phyloP scores from a whole-genome alignment of 768 basidiomycete genomes.

The Tulasnella sp. region DNA sequence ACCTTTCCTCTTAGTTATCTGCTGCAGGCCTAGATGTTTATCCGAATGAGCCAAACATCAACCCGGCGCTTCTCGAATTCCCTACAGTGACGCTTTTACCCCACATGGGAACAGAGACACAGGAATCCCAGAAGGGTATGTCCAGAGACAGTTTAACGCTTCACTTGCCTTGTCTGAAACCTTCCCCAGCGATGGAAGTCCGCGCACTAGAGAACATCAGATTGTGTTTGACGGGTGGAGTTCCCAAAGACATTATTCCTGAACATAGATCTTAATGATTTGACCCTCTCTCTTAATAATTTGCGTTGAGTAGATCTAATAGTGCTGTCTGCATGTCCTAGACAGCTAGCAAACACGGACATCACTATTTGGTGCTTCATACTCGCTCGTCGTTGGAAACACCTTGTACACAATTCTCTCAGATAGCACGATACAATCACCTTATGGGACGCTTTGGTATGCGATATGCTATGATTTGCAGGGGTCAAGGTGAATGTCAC shows the following conservation, averaged over 20 bases:
- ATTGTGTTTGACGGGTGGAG: slow-evolving; percentile 53
- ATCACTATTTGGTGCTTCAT: neutral
- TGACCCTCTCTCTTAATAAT: neutral
- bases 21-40: slow-evolving; percentile 79
- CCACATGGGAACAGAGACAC: slow-evolving; percentile 83
- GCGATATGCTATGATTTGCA: too few species aligned
- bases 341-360: neutral
- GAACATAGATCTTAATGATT: slow-evolving; percentile 29
- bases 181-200: slow-evolving; percentile 51
- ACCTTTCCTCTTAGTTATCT: slow-evolving; percentile 41
- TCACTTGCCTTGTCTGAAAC: neutral
- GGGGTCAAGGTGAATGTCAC: too few species aligned
- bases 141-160: neutral
- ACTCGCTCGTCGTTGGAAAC: neutral
- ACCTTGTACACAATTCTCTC: neutral
- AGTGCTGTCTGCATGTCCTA: neutral
- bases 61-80: slow-evolving; percentile 67
- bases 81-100: slow-evolving; percentile 76
- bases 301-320: neutral
- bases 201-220: slow-evolving; percentile 66
- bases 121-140: slow-evolving; percentile 53
- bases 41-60: slow-evolving; percentile 71
- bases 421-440: neutral
- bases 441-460: neutral
- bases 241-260: slow-evolving; percentile 52